Percentiles rank a stretch among this genome's conserved stretches.
These are phyloP conservation scores for Exophiala sp. DNA, from an alignment of 2,329 filamentous ascomycete species.

Conservation along the genomic window DNA sequence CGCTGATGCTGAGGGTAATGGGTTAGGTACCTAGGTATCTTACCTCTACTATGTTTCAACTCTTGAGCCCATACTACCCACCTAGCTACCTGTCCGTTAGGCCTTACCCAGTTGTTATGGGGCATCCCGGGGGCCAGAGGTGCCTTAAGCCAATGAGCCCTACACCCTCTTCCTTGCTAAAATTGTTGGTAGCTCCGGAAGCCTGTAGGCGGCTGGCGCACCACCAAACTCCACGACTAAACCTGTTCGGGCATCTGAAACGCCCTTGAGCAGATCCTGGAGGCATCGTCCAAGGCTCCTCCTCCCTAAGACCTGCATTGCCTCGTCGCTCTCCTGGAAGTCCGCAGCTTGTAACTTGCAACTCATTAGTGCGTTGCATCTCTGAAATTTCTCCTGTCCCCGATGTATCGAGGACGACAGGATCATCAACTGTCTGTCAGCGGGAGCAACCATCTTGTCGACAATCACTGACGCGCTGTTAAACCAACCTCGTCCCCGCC, in stretches of 20 bases:
- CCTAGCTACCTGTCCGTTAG: too few species aligned
- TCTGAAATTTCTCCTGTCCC: conserved; percentile 7
- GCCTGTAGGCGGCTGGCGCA: background rate
- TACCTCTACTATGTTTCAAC: too few species aligned
- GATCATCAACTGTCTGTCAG: background rate
- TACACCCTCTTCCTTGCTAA: background rate
- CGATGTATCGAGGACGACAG: background rate
- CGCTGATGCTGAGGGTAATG: too few species aligned
- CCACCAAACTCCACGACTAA: background rate
- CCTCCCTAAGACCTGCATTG: background rate
- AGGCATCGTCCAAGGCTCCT: background rate
- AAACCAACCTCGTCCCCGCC: conserved; percentile 7
- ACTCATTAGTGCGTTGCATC: too few species aligned
- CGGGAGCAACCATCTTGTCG: background rate
- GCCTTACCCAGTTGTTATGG: background rate
- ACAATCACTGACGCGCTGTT: background rate
- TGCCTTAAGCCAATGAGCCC: background rate
- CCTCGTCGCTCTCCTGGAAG: background rate
- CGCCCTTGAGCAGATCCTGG: background rate
- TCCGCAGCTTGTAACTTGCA: background rate
- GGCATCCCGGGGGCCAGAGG: background rate
- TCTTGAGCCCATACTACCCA: too few species aligned
- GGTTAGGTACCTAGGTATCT: too few species aligned
- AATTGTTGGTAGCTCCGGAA: background rate
- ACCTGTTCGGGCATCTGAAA: background rate